Evolutionary conservation across 257 asterid species (phyloP).

Genomic region (Petunia axillaris): DNA sequence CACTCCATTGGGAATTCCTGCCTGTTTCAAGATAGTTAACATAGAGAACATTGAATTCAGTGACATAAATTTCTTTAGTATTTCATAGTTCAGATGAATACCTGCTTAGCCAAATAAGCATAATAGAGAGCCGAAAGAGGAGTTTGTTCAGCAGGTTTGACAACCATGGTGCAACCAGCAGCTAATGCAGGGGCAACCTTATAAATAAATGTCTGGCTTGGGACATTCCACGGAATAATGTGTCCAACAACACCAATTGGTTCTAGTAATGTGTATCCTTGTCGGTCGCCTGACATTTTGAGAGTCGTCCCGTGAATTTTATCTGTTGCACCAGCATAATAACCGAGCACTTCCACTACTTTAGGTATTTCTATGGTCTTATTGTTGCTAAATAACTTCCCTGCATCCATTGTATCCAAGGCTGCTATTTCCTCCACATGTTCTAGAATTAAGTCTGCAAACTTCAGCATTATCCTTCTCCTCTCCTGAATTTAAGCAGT

Average conservation of each 20-base stretch:
- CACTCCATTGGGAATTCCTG: conserved; percentile 49
- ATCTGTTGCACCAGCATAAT: conserved; percentile 34
- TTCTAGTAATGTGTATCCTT: conserved; percentile 41
- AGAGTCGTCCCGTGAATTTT: conserved; percentile 35
- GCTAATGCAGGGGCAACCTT: conserved; percentile 34
- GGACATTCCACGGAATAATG: conserved; percentile 46
- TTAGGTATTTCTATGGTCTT: conserved; percentile 37
- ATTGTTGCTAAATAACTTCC: conserved; percentile 31
- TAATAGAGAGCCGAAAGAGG: not conserved
- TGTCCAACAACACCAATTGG: conserved; percentile 47
- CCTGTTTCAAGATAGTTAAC: conserved; percentile 31
- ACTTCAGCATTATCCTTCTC: conserved; percentile 18
- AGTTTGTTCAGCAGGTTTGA: no score
- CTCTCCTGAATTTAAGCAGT: conserved; percentile 27
- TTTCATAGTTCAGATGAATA: not conserved
- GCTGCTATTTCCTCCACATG: conserved; percentile 35
- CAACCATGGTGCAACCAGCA: no score
- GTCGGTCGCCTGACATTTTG: conserved; percentile 37
- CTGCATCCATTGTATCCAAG: conserved; percentile 41
- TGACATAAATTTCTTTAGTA: not conserved
- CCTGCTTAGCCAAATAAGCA: conserved; percentile 41
- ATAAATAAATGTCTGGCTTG: conserved; percentile 32
- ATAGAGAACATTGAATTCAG: not conserved
- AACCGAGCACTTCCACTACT: conserved; percentile 27
- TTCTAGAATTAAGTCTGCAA: conserved; percentile 35